A percentile compares a stretch with the other conserved stretches of the same genome.
phyloP scores from a whole-genome alignment of 805 yeast species.

The Monosporozyma unispora region DNA sequence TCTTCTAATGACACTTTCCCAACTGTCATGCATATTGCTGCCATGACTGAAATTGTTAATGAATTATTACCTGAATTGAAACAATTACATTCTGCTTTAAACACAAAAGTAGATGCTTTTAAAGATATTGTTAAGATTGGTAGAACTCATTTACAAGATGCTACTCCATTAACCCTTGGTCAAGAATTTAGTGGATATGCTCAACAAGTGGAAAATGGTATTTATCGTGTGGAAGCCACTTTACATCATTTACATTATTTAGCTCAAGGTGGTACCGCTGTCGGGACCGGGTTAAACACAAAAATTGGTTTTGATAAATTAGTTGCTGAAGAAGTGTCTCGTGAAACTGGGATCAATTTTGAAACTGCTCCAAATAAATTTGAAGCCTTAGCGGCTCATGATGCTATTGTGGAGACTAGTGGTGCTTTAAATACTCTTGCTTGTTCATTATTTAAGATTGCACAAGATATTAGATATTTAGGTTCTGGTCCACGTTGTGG shows the following conservation, averaged over 20 bases:
- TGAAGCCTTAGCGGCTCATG: constrained; percentile 98
- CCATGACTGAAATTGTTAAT: constrained; percentile 77
- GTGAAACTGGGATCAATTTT: constrained; percentile 82
- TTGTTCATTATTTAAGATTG: constrained; percentile 87
- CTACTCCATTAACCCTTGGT: constrained; percentile 95
- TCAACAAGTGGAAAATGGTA: constrained; percentile 86
- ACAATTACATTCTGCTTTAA: constrained; percentile 68
- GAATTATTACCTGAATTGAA: constrained; percentile 73
- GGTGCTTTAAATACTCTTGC: constrained; percentile 97
- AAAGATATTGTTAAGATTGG: constrained; percentile 90
- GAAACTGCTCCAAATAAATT: constrained; percentile 96
- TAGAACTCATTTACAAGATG: constrained; percentile 98
- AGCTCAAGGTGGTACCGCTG: constrained; percentile 99
- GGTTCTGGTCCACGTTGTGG: constrained; percentile 99
- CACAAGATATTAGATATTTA: constrained; percentile 94
- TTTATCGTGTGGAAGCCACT: constrained; percentile 69
- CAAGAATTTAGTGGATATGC: constrained; percentile 97
- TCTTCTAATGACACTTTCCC: constrained; percentile 99
- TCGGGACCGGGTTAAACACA: constrained; percentile 97
- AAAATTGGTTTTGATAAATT: constrained; percentile 78
- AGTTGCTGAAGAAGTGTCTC: constrained; percentile 78
- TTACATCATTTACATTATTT: constrained; percentile 70
- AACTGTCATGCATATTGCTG: constrained; percentile 99
- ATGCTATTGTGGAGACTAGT: constrained; percentile 94
- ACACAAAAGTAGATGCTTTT: constrained; percentile 74